Base-by-base conservation (phyloP, 2,329 filamentous ascomycete species). In the Pseudogymnoascus sp. region DNA sequence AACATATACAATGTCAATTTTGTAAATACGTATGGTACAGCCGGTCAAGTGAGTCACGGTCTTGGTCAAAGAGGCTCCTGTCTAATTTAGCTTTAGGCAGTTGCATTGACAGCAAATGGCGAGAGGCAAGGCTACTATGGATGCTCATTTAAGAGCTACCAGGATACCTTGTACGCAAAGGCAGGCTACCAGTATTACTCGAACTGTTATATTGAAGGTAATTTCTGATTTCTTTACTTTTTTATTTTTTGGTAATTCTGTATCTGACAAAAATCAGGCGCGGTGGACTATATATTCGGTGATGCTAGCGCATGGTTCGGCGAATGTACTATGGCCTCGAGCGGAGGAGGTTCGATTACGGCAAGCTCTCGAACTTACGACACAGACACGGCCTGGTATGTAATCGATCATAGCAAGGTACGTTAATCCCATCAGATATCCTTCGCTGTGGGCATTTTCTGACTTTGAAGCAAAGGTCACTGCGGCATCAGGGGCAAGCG, bases 1-100 rank as follows among this genome's bases (percentile, higher is more conserved):
- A 81, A 79, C 64, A 75, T 84, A 18, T 84, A 84, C 75, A 85
- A 84, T 69, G 77, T 85, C 74, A 83, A 84, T 69, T 71, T 83
- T 1, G 76, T 74, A 36, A 83, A 83, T 46, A 72, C 76, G n/a
- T 71, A 76, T 61, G 81, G 80, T 5, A 59, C 73, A 16, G 78
- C 79, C 16, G 75, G 75, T 4, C 80, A 40, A 40, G 37, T 40
- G n/a, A 40, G 37, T 40, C 7, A 40, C 37, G n/a, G 37, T 40
- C n/a, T 40, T 40, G 37, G 16, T 40, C 37, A 40, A 40, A 40
- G 28, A 31, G 16, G 14, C n/a, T 16, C 37, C 37, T 8, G 37
- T 40, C n/a, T 40, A 40, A 40, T 14, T 68, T 63, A 53, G 59
- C 65, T 40, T n/a, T 40, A 83, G 66, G 81, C 78, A 6, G 74